Evolutionary conservation across 2,329 filamentous ascomycete species (phyloP), one percentile per base, ranked within the genome.

Genomic region (Albophoma yamanashiensis): DNA sequence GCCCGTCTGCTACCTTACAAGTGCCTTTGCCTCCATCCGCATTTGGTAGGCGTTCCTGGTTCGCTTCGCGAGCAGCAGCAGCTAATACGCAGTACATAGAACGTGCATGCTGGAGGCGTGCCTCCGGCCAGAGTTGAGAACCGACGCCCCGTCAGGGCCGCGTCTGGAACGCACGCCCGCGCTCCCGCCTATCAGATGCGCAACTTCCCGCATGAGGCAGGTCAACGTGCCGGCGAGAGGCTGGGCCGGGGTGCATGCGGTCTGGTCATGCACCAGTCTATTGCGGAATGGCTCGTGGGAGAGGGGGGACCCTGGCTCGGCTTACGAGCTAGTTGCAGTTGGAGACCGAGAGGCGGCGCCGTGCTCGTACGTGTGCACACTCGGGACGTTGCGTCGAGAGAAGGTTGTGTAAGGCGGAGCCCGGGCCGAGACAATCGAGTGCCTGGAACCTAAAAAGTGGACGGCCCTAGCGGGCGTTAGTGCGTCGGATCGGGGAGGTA

Each of bases 201-300:
- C 60, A 34, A 62, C 60, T 60, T 62, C 62, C 65, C 65, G 56
- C 67, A 70, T 70, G 67, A 69, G 68, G 67, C 64, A 68, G 67
- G 65, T 67, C 62, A 59, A 59, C 58, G n/a, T 25, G 59, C 7
- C 58, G 14, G 25, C 12, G 22, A 27, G 22, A 15, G 43, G 22
- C n/a, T 45, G 22, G 45, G 6, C 45, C 42, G n/a, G 42, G n/a
- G 9, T n/a, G 22, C n/a, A 2, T n/a, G n/a, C n/a, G n/a, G n/a
- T n/a, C n/a, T n/a, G n/a, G 43, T 27, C 45, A 34, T 3, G 47
- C 27, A 52, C 47, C 47, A 52, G 47, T 31, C 47, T 4, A 34
- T 52, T 52, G 25, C 7, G 47, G 47, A 31, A 52, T 20, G 47
- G 47, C 47, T 34, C 47, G 47, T 31, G 11, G 25, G 25, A 31